phyloP scores from a whole-genome alignment of 192 early-diverging fungal species.

The Powellomyces hirtus region DNA sequence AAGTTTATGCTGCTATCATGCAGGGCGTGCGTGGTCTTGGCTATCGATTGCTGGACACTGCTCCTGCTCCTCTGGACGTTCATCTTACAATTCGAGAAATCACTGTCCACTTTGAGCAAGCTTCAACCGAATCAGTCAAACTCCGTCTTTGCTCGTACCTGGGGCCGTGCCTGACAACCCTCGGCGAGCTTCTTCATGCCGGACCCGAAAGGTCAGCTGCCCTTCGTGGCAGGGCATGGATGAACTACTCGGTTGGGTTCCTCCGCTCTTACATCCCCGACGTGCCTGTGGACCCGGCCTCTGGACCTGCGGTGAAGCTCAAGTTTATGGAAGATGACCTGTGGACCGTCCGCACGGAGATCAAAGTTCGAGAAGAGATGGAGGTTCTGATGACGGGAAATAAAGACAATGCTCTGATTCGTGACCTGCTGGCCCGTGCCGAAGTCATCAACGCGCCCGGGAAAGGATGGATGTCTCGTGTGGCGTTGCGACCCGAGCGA shows the following conservation, averaged over 20 bases:
- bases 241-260: conserved; percentile 57
- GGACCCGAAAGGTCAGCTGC: background rate
- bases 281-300: conserved; percentile 81
- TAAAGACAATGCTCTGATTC: conserved; percentile 2
- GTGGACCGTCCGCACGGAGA: conserved; percentile 45
- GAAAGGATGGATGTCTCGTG: conserved; percentile 13
- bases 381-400: conserved; percentile 28
- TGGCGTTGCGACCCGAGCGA: conserved; percentile 63
- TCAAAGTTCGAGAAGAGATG: conserved; percentile 50
- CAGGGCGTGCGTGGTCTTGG: background rate
- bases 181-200: background rate
- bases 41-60: background rate
- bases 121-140: background rate
- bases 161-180: background rate
- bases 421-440: background rate
- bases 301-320: conserved; percentile 64
- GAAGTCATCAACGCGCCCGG: background rate
- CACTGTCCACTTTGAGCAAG: background rate
- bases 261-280: conserved; percentile 73
- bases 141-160: conserved; percentile 2
- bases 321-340: conserved; percentile 61
- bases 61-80: background rate
- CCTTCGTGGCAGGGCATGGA: conserved; percentile 55
- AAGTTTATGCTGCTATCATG: background rate
- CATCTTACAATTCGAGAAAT: background rate